phyloP scores from a whole-genome alignment of 2,329 filamentous ascomycete genomes.

The Neobulgaria alba region DNA sequence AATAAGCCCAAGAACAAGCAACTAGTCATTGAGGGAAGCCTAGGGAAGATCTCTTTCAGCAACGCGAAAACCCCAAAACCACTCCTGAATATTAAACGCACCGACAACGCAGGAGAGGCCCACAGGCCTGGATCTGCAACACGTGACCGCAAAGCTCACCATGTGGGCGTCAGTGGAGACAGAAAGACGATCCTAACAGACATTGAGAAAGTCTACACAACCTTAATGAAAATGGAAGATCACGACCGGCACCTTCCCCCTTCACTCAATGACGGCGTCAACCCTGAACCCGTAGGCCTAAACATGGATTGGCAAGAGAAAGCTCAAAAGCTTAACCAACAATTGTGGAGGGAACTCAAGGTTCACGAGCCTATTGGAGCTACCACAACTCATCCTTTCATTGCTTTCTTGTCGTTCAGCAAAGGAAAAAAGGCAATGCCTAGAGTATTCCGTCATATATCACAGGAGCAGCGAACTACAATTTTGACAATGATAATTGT shows the following conservation, averaged over 20 bases:
- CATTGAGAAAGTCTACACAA: conserved; percentile 81
- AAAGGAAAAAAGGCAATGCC: conserved; percentile 97
- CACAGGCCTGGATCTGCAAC: conserved; percentile 42
- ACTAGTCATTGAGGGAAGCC: conserved; percentile 87
- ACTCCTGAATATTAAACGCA: conserved; percentile 87
- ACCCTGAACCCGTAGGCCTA: conserved; percentile 60
- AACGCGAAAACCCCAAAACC: conserved; percentile 97
- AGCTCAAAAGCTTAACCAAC: conserved; percentile 62
- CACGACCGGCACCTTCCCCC: conserved; percentile 75
- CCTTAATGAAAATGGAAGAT: conserved; percentile 89
- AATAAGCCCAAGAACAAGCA: conserved; percentile 97
- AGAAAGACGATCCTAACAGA: conserved; percentile 76
- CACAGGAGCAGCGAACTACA: conserved; percentile 85
- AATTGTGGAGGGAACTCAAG: conserved; percentile 80
- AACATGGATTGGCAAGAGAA: conserved; percentile 75
- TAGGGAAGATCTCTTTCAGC: conserved; percentile 98
- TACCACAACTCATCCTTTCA: conserved; percentile 81
- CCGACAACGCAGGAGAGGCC: conserved; percentile 56
- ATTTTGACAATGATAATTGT: conserved; percentile 94
- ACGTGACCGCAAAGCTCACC: conserved; percentile 35
- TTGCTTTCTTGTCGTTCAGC: conserved; percentile 84
- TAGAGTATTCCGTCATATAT: conserved; percentile 88
- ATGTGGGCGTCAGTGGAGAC: conserved; percentile 50
- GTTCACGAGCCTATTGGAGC: conserved; percentile 84
- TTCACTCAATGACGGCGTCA: conserved; percentile 45